Conservation (phyloP, 2,329 filamentous ascomycete species). For the Pseudogymnoascus sp. region DNA sequence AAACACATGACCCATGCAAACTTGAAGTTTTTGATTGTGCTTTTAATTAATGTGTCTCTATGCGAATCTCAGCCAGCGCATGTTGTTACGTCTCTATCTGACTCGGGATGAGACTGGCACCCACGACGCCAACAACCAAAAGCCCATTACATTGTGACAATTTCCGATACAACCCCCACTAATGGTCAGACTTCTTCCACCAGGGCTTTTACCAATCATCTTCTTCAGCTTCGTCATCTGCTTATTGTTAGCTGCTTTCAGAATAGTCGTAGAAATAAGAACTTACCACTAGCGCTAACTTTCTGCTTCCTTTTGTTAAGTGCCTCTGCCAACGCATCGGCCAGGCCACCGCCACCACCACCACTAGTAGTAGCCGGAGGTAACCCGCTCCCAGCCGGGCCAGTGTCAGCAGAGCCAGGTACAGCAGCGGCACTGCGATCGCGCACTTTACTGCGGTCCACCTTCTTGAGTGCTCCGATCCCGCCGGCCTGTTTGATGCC, state of each 20-base stretch:
- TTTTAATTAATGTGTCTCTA: constrained; percentile 9
- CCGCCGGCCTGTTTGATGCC: constrained; percentile 66
- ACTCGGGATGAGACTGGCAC: background rate
- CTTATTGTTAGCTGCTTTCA: constrained; percentile 20
- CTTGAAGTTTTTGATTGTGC: background rate
- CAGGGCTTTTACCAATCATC: constrained; percentile 56
- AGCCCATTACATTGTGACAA: constrained; percentile 1
- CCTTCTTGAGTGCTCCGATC: constrained; percentile 65
- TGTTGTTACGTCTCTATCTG: background rate
- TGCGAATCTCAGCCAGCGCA: constrained; percentile 2
- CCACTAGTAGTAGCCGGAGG: constrained; percentile 47
- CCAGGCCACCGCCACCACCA: constrained; percentile 59
- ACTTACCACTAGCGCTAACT: constrained; percentile 90
- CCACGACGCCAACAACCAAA: background rate
- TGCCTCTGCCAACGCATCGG: constrained; percentile 72
- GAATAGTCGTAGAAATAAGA: constrained; percentile 13
- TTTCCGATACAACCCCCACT: background rate
- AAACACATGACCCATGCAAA: constrained; percentile 6
- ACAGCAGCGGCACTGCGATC: constrained; percentile 63
- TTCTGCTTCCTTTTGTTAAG: constrained; percentile 82
- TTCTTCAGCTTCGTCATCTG: constrained; percentile 71
- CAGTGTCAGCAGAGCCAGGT: constrained; percentile 42
- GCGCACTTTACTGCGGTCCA: constrained; percentile 60
- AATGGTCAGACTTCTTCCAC: background rate
- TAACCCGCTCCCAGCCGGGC: constrained; percentile 43